Conservation (phyloP, 192 early-diverging fungal genomes). For the Rhizophlyctis rosea region DNA sequence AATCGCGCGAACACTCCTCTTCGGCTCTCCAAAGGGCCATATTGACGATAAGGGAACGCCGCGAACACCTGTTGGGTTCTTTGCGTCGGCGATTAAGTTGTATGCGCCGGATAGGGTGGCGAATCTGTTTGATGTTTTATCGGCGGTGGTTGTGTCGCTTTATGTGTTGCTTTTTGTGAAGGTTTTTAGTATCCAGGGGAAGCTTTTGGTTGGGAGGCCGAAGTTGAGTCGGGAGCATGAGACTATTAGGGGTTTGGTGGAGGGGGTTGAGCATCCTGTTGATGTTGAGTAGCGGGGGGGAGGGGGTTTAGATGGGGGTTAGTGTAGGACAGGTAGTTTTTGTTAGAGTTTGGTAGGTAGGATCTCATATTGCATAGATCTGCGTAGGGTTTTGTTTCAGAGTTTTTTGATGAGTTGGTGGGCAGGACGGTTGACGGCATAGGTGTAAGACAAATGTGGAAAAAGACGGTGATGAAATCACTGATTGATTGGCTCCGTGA, state of each 20-base stretch:
- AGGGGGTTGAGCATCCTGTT: conserved; percentile 23
- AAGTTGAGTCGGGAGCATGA: conserved; percentile 35
- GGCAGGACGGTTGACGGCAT: no score
- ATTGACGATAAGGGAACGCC: conserved; percentile 22
- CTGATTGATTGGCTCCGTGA: no score
- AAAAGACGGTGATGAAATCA: no score
- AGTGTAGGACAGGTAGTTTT: no score
- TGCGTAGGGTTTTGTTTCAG: no score
- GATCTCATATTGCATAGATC: no score
- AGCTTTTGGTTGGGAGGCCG: conserved; percentile 42
- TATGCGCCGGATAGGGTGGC: conserved; percentile 42
- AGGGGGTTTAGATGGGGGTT: no score
- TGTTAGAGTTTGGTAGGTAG: no score
- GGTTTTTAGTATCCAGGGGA: conserved; percentile 39
- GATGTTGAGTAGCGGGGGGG: neutral
- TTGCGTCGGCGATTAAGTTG: conserved; percentile 36
- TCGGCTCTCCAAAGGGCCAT: conserved; percentile 9
- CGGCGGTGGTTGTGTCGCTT: conserved; percentile 38
- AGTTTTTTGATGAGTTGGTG: no score
- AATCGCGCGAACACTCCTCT: neutral
- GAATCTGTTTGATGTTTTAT: conserved; percentile 34
- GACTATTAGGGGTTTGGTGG: conserved; percentile 30
- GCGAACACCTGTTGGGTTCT: conserved; percentile 19
- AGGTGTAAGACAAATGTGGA: no score
- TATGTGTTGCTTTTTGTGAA: conserved; percentile 37